Evolutionary conservation across 768 basidiomycete genomes (phyloP).

Genomic region (Amanita inopinata): DNA sequence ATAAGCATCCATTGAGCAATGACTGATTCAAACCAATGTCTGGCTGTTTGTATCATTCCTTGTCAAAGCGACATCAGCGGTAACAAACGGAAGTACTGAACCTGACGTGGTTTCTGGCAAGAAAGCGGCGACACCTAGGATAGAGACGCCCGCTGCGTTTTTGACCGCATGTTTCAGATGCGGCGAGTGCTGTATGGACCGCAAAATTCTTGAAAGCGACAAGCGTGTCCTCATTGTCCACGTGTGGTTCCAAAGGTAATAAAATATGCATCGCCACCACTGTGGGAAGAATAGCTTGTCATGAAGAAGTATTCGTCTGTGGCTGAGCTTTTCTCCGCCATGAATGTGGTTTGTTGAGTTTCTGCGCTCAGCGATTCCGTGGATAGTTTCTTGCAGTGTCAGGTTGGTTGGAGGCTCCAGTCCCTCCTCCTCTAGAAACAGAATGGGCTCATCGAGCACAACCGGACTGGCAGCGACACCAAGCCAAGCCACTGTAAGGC

Average conservation of each 20-base stretch:
- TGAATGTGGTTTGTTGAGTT: conserved; percentile 7
- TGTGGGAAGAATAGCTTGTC: conserved; percentile 6
- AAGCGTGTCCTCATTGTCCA: conserved; percentile 21
- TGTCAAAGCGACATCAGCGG: too few species aligned
- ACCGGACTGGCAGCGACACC: conserved; percentile 25
- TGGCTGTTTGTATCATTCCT: too few species aligned
- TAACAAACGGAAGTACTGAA: too few species aligned
- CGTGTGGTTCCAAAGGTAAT: conserved; percentile 18
- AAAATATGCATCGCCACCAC: conserved; percentile 11
- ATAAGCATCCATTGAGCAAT: conserved; percentile 43
- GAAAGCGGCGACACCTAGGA: conserved; percentile 34
- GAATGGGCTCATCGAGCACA: conserved; percentile 14
- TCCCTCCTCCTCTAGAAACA: conserved; percentile 10
- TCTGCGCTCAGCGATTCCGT: conserved; percentile 23
- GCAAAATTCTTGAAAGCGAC: conserved; percentile 20
- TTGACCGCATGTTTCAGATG: conserved; percentile 38
- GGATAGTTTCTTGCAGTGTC: conserved; percentile 21
- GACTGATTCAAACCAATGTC: conserved; percentile 29
- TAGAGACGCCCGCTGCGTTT: conserved; percentile 32
- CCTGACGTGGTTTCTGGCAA: too few species aligned
- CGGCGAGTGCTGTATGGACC: conserved; percentile 26
- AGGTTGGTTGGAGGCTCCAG: conserved; percentile 14
- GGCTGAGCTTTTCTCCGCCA: background rate
- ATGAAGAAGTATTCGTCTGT: background rate
- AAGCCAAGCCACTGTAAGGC: conserved; percentile 30